A percentile compares a stretch with the other conserved stretches of the same genome.
Conservation (phyloP, 2,329 filamentous ascomycete species). For the Diatrype stigma region DNA sequence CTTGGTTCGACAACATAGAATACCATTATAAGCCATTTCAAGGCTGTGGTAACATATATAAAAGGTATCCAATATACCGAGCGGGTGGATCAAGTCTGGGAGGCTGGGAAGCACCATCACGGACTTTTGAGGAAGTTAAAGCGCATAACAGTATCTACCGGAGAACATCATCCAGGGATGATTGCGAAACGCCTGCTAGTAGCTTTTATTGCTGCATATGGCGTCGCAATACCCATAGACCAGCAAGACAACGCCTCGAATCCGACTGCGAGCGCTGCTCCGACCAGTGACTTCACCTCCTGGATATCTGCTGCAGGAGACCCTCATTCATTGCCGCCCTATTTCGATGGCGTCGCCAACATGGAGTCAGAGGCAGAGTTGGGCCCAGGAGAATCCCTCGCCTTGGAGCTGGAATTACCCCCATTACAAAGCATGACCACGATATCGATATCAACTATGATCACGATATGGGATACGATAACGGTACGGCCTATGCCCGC, state of each 20-base stretch:
- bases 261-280: neutral
- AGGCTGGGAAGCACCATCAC: neutral
- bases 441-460: neutral
- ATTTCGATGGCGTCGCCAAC: too few species aligned
- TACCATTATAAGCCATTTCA: too few species aligned
- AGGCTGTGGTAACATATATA: neutral
- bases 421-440: too few species aligned
- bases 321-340: too few species aligned
- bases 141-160: neutral
- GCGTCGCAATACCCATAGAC: neutral
- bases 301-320: too few species aligned
- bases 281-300: too few species aligned
- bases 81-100: neutral
- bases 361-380: too few species aligned
- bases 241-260: neutral
- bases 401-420: too few species aligned
- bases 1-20: too few species aligned
- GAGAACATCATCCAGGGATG: neutral
- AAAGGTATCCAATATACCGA: neutral
- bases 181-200: neutral
- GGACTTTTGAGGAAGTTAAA: neutral
- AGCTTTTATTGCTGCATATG: neutral
- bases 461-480: too few species aligned
- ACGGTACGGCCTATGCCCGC: too few species aligned
- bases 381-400: too few species aligned